Evolutionary conservation across 2,329 filamentous ascomycete species (phyloP).

Genomic region (Rhynchosporium graminicola): DNA sequence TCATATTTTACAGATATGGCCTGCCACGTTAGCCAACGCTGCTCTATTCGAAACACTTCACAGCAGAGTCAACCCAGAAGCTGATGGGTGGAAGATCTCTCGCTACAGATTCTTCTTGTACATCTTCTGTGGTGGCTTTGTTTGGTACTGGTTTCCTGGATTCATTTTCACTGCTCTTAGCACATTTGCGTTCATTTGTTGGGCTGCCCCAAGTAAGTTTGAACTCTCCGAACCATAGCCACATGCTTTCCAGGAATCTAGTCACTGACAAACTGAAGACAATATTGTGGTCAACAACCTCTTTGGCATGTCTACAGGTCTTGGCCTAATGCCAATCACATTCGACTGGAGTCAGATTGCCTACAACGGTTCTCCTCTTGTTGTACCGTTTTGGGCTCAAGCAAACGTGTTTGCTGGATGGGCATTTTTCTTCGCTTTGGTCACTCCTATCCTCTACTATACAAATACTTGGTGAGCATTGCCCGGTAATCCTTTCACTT

Average conservation of each 20-base stretch:
- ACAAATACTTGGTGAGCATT: slow-evolving; percentile 56
- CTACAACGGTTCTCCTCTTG: slow-evolving; percentile 40
- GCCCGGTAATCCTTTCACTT: too few species aligned
- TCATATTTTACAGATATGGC: slow-evolving; percentile 24
- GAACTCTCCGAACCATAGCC: too few species aligned
- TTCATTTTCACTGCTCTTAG: slow-evolving; percentile 69
- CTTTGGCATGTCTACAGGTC: slow-evolving; percentile 65
- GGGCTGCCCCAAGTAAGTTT: slow-evolving; percentile 57
- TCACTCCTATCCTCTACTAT: slow-evolving; percentile 63
- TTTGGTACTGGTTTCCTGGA: slow-evolving; percentile 56
- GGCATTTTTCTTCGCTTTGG: slow-evolving; percentile 62
- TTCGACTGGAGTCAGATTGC: slow-evolving; percentile 74
- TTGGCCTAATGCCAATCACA: slow-evolving; percentile 69
- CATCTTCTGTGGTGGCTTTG: slow-evolving; percentile 45
- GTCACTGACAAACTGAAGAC: slow-evolving; percentile 39
- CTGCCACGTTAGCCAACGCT: slow-evolving; percentile 25
- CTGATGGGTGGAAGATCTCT: slow-evolving; percentile 56
- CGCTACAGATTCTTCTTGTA: slow-evolving; percentile 43
- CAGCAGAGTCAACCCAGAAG: slow-evolving; percentile 57
- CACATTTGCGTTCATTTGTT: slow-evolving; percentile 69
- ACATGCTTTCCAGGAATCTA: too few species aligned
- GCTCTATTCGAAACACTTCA: slow-evolving; percentile 50
- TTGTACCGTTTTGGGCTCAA: slow-evolving; percentile 68
- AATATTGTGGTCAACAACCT: slow-evolving; percentile 69
- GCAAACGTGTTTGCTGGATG: slow-evolving; percentile 71